Conservation (phyloP, 345 rosid genomes). For the Hibiscus trionum region DNA sequence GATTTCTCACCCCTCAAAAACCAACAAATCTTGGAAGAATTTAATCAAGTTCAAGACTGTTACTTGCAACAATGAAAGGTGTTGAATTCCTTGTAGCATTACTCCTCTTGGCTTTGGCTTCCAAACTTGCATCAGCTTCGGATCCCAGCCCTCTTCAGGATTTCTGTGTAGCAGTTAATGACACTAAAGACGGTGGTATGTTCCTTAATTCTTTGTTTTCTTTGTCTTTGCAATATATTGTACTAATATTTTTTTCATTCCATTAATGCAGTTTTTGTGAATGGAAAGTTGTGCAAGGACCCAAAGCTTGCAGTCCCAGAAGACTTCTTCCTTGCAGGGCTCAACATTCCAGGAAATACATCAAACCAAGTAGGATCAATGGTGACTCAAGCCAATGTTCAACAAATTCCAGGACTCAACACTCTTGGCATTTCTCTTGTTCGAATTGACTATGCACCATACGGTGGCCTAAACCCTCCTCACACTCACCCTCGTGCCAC, state of each 20-base stretch:
- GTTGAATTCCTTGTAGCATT: not conserved
- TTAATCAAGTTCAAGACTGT: not conserved
- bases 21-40: not conserved
- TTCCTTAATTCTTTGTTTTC: too few species aligned
- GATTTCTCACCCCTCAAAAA: not conserved
- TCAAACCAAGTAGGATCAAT: not conserved
- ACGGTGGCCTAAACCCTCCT: slow-evolving; percentile 26
- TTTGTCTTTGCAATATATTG: too few species aligned
- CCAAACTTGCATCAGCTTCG: too few species aligned
- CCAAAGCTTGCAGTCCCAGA: not conserved
- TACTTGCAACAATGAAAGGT: not conserved
- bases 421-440: slow-evolving; percentile 23
- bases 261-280: not conserved
- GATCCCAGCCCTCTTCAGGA: too few species aligned
- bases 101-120: too few species aligned
- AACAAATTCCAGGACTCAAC: slow-evolving; percentile 20
- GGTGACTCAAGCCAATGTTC: slow-evolving; percentile 9
- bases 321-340: not conserved
- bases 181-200: too few species aligned
- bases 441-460: slow-evolving; percentile 18
- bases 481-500: slow-evolving; percentile 29
- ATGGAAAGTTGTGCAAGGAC: not conserved
- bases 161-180: too few species aligned
- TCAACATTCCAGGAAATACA: not conserved
- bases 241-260: too few species aligned